Conservation (phyloP, 2,329 filamentous ascomycete genomes). For the Spiromastix sp. region DNA sequence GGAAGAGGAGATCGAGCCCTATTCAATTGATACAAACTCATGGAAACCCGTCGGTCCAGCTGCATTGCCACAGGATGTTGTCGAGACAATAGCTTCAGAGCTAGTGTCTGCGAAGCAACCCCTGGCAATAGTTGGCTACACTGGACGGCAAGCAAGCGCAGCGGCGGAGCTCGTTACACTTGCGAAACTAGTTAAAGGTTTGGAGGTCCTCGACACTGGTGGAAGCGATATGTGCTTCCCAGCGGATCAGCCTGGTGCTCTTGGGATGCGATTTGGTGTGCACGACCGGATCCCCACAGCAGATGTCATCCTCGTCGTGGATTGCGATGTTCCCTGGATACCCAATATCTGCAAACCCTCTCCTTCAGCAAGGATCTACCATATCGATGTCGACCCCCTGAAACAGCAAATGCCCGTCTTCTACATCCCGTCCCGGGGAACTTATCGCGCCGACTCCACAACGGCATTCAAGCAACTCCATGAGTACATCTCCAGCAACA, state of each 20-base stretch:
- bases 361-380: slow-evolving; percentile 47
- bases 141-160: slow-evolving; percentile 34
- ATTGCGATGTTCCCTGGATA: slow-evolving; percentile 92
- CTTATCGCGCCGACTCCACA: slow-evolving; percentile 57
- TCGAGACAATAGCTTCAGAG: slow-evolving; percentile 33
- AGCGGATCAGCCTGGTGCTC: slow-evolving; percentile 42
- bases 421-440: slow-evolving; percentile 55
- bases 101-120: slow-evolving; percentile 39
- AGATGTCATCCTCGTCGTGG: slow-evolving; percentile 73
- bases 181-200: slow-evolving; percentile 37
- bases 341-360: slow-evolving; percentile 59
- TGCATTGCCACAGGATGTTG: slow-evolving; percentile 42
- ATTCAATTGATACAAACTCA: slow-evolving; percentile 54
- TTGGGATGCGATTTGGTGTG: slow-evolving; percentile 63
- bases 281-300: slow-evolving; percentile 65
- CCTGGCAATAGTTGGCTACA: slow-evolving; percentile 41
- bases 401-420: slow-evolving; percentile 66
- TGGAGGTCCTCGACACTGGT: slow-evolving; percentile 43
- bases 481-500: slow-evolving; percentile 44
- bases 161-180: slow-evolving; percentile 36
- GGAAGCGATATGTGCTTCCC: slow-evolving; percentile 44
- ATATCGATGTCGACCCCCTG: slow-evolving; percentile 57
- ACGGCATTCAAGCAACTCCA: slow-evolving; percentile 60
- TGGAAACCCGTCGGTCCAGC: slow-evolving; percentile 64
- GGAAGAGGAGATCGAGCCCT: slow-evolving; percentile 72